Conservation (phyloP, 2,329 filamentous ascomycete genomes). For the Talaromyces sp. region DNA sequence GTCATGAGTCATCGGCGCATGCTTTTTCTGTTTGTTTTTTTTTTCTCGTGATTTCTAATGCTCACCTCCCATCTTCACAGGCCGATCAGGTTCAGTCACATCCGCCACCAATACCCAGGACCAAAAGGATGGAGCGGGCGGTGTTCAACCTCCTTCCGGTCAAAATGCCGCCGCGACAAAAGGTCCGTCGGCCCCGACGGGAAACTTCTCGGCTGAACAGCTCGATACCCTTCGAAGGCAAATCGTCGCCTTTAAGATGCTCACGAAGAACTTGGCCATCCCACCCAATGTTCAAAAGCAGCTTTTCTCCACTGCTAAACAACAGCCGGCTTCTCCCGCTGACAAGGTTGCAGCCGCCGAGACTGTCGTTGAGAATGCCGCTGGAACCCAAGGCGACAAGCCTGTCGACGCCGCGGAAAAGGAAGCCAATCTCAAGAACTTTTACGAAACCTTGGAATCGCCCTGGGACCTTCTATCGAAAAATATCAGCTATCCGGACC, state of each 20-base stretch:
- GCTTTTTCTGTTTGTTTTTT: slow-evolving; percentile 4
- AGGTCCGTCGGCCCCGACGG: slow-evolving; percentile 28
- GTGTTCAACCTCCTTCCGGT: slow-evolving; percentile 14
- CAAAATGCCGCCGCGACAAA: slow-evolving; percentile 21
- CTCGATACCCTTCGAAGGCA: slow-evolving; percentile 73
- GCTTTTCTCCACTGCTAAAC: slow-evolving; percentile 60
- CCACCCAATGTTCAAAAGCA: slow-evolving; percentile 73
- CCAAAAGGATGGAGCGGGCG: background rate
- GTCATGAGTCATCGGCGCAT: slow-evolving; percentile 1
- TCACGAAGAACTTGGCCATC: slow-evolving; percentile 81
- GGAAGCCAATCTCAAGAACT: slow-evolving; percentile 27
- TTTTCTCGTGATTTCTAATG: background rate
- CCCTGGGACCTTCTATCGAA: slow-evolving; percentile 58
- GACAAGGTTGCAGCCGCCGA: slow-evolving; percentile 29
- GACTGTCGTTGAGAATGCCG: slow-evolving; percentile 27
- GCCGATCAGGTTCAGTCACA: slow-evolving; percentile 30
- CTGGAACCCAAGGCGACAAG: slow-evolving; percentile 31
- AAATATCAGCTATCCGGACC: slow-evolving; percentile 72
- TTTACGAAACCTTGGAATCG: slow-evolving; percentile 69
- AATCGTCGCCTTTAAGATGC: slow-evolving; percentile 83
- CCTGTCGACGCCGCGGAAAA: slow-evolving; percentile 21
- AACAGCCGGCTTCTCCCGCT: slow-evolving; percentile 31
- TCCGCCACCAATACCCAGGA: slow-evolving; percentile 19
- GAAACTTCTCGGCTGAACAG: slow-evolving; percentile 73
- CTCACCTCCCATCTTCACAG: slow-evolving; percentile 15